Base-by-base conservation (phyloP, 2,329 filamentous ascomycete species). In the Botrytis fabae region DNA sequence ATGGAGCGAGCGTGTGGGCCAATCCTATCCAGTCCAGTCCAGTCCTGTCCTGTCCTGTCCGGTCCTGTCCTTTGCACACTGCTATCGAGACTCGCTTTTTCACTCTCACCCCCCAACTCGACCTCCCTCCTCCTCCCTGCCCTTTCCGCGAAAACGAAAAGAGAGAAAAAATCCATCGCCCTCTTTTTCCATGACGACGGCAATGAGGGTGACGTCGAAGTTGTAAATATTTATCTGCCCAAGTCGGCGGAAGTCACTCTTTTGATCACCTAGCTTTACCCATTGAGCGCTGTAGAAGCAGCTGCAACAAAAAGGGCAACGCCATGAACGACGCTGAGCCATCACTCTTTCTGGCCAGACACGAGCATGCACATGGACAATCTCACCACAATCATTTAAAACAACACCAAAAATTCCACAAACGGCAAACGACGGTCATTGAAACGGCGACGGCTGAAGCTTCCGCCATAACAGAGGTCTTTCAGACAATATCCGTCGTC, bases 341-440 rank as follows among this genome's bases (percentile, higher is more conserved):
- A 80, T 80, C 80, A 81, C 76, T 81, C 80, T 66, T 80, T 81
- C 77, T 80, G 79, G 77, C 78, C 74, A 75, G 74, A 77, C 75
- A 76, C 69, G 64, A 76, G 57, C 72, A 75, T 75, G 74, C 77
- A 75, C 75, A 80, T 70, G 74, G 61, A 68, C 65, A 42, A 69
- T 79, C 78, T 80, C 79, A 81, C 76, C 75, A 76, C 71, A 66
- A 76, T 66, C 75, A 76, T 71, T 75, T 75, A 57, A 65, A 77
- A 60, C 75, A 77, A 48, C 76, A 79, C 70, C 74, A 76, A 74
- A 72, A 78, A 68, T 73, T 77, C 25, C 75, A 77, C 65, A 69
- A 68, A 44, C 75, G 71, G 35, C 60, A 71, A 69, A 73, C 74
- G 60, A 66, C 73, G 40, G 54, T 68, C 65, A 44, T 70, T 42